Conservation (phyloP, 2,329 filamentous ascomycete genomes). For the Verticillium longisporum region DNA sequence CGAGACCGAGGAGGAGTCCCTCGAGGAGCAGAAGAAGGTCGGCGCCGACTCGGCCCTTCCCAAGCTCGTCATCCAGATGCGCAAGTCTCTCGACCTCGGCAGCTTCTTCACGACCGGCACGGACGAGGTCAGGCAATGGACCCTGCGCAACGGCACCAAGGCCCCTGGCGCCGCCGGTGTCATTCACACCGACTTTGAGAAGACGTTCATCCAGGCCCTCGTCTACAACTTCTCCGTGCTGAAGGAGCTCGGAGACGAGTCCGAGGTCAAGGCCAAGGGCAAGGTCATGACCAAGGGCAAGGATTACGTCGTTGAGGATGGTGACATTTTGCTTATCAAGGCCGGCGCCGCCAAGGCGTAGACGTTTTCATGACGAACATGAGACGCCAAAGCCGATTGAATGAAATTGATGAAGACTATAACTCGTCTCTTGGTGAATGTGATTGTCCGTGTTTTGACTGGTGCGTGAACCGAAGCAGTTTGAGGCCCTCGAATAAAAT, state of each 20-base stretch:
- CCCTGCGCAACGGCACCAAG: constrained; percentile 90
- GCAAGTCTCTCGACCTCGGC: constrained; percentile 79
- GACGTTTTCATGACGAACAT: constrained; percentile 13
- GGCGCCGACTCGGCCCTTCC: constrained; percentile 83
- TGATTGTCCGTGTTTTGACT: not conserved
- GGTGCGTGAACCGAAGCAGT: too few species aligned
- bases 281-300: constrained; percentile 99
- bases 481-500: too few species aligned
- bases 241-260: constrained; percentile 84
- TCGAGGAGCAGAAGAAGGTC: constrained; percentile 82
- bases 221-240: constrained; percentile 84
- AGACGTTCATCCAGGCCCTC: constrained; percentile 96
- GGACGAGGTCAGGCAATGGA: constrained; percentile 98
- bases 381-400: not conserved
- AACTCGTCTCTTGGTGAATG: not conserved
- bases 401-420: not conserved
- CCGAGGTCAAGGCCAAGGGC: constrained; percentile 82
- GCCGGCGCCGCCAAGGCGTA: constrained; percentile 72
- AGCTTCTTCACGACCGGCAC: constrained; percentile 96
- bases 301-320: constrained; percentile 86
- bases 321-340: constrained; percentile 82
- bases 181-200: constrained; percentile 97
- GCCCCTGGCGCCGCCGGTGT: constrained; percentile 97
- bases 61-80: constrained; percentile 90
- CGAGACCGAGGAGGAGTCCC: constrained; percentile 67